These are phyloP conservation scores for Zygoascus hellenicus DNA, from an alignment of 1,139 yeast genomes.

Conservation along the genomic window DNA sequence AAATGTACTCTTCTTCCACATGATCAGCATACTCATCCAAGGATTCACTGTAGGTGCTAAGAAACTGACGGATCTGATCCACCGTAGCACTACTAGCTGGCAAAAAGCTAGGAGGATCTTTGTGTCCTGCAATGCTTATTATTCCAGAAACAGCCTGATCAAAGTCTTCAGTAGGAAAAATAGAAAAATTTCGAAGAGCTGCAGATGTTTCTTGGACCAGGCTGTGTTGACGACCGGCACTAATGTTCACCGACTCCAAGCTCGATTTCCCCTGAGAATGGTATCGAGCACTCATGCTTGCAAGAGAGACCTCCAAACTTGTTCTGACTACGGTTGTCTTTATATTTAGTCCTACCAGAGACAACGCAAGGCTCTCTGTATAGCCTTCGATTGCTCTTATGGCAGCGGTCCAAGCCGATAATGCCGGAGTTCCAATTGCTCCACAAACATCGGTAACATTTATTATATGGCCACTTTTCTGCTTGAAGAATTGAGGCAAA, in stretches of 20 bases:
- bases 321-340: constrained; percentile 32
- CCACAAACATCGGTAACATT: constrained; percentile 32
- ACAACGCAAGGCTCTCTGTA: constrained; percentile 31
- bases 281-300: constrained; percentile 25
- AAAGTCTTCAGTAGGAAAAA: constrained; percentile 25
- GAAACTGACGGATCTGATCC: constrained; percentile 28
- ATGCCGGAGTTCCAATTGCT: constrained; percentile 29
- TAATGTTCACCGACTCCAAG: constrained; percentile 9
- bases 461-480: constrained; percentile 31
- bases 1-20: no score
- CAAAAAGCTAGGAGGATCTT: constrained; percentile 32
- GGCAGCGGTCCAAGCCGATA: constrained; percentile 29
- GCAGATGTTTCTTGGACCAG: constrained; percentile 20
- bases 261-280: constrained; percentile 21
- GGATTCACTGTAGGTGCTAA: constrained; percentile 30
- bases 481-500: constrained; percentile 26
- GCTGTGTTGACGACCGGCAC: not conserved
- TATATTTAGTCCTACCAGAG: constrained; percentile 27
- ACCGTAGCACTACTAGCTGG: constrained; percentile 30
- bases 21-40: constrained; percentile 23
- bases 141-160: constrained; percentile 26
- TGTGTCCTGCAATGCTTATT: constrained; percentile 30
- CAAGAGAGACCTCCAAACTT: constrained; percentile 27
- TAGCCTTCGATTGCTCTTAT: constrained; percentile 35
- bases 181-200: constrained; percentile 20